Base-by-base conservation (phyloP, 83 land plant genomes). In the Picea mariana region DNA sequence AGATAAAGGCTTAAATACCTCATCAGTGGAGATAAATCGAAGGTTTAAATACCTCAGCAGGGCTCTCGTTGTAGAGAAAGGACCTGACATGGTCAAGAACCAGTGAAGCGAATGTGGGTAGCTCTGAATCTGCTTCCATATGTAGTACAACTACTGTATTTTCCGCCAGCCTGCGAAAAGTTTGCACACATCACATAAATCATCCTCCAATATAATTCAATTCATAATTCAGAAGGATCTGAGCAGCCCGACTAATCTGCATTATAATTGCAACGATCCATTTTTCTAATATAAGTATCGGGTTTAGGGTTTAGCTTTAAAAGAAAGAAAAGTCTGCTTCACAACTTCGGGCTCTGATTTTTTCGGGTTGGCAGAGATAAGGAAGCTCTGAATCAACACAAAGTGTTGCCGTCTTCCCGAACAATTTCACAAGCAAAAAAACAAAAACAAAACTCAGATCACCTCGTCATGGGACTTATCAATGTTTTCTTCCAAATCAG, bases 51-150 rank as follows among this genome's bases (percentile, higher is more conserved):
- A 69, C 73, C 40, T 69, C 73, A 16, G 16, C 73, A 69, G 73
- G 73, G 44, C 73, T 69, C 44, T 69, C 73, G 40, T 34, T 69
- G 18, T 69, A 69, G 44, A 69, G 40, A 69, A 16, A 34, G n/a
- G 44, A 34, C 73, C 38, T 69, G 73, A 15, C 40, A 20, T 69
- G 73, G 9, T 69, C 5, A 17, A 69, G n/a, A 9, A 69, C 73
- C 34, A 69, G 31, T 69, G 73, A 69, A 69, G 73, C 73, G 38
- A 47, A 69, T 69, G 73, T 69, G 47, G 73, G 73, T 42, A 69
- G 16, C n/a, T 68, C 72, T 67, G 72, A 67, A 15, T 31, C 40
- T 67, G 40, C 72, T 67, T 67, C 13, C 12, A 52, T 52, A 9
- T 52, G 9, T 9, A 9, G 12, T 52, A 9, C 55, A 9, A 69